These are phyloP conservation scores for Scedosporium minutisporum DNA, from an alignment of 2,329 filamentous ascomycete genomes.

Conservation along the genomic window DNA sequence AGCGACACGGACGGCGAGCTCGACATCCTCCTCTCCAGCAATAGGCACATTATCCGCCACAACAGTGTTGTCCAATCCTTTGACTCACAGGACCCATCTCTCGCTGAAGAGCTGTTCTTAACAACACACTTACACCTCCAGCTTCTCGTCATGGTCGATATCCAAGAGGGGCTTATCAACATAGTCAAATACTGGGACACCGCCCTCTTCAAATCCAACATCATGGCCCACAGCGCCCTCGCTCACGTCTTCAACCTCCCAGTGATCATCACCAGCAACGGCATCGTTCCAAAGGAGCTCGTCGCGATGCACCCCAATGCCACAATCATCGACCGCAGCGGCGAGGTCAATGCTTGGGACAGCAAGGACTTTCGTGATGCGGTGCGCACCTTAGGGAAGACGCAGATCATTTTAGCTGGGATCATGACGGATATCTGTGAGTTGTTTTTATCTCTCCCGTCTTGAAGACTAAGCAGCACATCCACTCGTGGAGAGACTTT, in stretches of 20 bases:
- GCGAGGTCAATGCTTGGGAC: slow-evolving; percentile 72
- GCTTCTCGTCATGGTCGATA: slow-evolving; percentile 26
- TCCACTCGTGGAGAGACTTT: background rate
- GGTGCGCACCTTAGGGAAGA: slow-evolving; percentile 53
- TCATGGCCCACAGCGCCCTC: slow-evolving; percentile 57
- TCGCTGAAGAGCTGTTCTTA: too few relatives aligned
- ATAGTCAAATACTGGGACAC: slow-evolving; percentile 56
- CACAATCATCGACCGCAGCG: slow-evolving; percentile 56
- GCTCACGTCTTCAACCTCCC: slow-evolving; percentile 59
- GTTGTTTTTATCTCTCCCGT: slow-evolving; percentile 11
- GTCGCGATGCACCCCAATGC: slow-evolving; percentile 56
- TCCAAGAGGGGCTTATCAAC: slow-evolving; percentile 26
- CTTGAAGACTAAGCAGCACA: background rate
- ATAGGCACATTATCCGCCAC: too few relatives aligned
- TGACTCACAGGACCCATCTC: too few relatives aligned
- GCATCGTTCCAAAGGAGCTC: slow-evolving; percentile 61
- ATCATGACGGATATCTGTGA: slow-evolving; percentile 64
- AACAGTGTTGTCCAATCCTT: too few relatives aligned
- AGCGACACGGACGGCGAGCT: too few relatives aligned
- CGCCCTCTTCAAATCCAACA: slow-evolving; percentile 54
- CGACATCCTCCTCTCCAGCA: too few relatives aligned
- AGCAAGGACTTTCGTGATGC: slow-evolving; percentile 59
- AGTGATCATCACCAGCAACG: slow-evolving; percentile 63
- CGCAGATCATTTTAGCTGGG: slow-evolving; percentile 62
- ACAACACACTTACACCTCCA: slow-evolving; percentile 6